A percentile compares a stretch with the other conserved stretches of the same genome.
phyloP scores from a whole-genome alignment of 441 rosid species.

The Corymbia calophylla region DNA sequence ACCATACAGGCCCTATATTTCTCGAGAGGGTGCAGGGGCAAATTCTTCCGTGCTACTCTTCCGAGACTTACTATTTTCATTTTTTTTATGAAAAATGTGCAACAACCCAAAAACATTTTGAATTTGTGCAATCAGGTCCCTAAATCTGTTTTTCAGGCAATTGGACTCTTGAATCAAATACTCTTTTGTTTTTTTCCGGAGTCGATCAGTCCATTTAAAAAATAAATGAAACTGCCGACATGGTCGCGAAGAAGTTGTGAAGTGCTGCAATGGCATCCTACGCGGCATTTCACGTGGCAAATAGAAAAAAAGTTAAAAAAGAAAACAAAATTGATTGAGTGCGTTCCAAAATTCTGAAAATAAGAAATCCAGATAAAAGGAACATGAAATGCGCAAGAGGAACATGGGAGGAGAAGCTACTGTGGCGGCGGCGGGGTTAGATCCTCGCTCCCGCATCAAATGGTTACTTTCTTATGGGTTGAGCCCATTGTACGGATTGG shows the following conservation, averaged over 20 bases:
- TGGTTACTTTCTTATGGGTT: not conserved
- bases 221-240: too few relatives aligned
- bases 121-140: not conserved
- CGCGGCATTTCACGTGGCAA: too few relatives aligned
- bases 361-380: not conserved
- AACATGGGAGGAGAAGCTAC: not conserved
- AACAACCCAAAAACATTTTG: not conserved
- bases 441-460: not conserved
- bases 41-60: accelerated
- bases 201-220: too few relatives aligned
- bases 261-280: accelerated
- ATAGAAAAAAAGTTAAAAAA: too few relatives aligned
- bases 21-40: accelerated
- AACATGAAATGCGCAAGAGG: not conserved
- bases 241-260: too few relatives aligned
- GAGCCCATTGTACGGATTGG: too few relatives aligned
- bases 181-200: too few relatives aligned
- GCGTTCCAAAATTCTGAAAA: too few relatives aligned
- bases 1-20: not conserved
- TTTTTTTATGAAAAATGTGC: accelerated
- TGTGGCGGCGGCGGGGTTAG: not conserved
- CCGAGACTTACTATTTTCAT: not conserved
- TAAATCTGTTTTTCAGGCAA: accelerated
- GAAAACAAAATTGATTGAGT: not conserved
- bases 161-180: not conserved